Evolutionary conservation across 2,329 filamentous ascomycete species (phyloP).

Genomic region (Paecilomyces formosus): DNA sequence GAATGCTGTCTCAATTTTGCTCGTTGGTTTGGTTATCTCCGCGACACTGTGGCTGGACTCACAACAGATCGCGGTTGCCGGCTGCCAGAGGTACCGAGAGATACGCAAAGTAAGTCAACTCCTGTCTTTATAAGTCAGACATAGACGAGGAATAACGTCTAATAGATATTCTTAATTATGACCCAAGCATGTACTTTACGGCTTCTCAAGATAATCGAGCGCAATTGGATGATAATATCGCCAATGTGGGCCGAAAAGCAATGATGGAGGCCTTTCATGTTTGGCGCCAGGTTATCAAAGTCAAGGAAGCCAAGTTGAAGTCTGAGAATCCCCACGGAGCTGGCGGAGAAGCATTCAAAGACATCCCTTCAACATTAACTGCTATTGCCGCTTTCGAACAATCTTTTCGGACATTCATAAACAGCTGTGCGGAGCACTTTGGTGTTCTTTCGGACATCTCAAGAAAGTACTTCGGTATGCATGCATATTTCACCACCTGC

Average conservation of each 20-base stretch:
- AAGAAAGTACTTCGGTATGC: not conserved
- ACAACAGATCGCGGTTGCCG: constrained; percentile 9
- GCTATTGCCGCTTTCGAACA: not conserved
- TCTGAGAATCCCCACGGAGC: not conserved
- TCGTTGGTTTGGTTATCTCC: constrained; percentile 16
- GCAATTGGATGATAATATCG: constrained; percentile 3
- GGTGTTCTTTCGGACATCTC: not conserved
- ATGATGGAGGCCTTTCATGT: constrained; percentile 9
- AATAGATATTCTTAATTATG: not conserved
- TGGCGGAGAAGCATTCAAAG: not conserved
- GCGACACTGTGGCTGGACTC: constrained; percentile 16
- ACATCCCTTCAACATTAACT: not conserved
- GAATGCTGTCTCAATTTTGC: constrained; percentile 13
- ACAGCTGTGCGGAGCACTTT: not conserved
- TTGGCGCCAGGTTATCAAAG: constrained; percentile 11
- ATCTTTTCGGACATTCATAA: not conserved
- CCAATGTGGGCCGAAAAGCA: constrained; percentile 8
- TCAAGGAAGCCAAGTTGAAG: constrained; percentile 2
- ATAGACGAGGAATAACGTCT: not conserved
- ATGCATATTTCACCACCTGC: not conserved
- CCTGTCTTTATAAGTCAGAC: not conserved
- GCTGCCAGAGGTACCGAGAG: constrained; percentile 6
- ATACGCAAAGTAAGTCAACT: not conserved
- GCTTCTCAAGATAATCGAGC: not conserved
- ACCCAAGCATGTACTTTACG: not conserved